These are phyloP conservation scores for Lignosus rhinocerotis DNA, from an alignment of 1,284 basidiomycete genomes.

Conservation along the genomic window DNA sequence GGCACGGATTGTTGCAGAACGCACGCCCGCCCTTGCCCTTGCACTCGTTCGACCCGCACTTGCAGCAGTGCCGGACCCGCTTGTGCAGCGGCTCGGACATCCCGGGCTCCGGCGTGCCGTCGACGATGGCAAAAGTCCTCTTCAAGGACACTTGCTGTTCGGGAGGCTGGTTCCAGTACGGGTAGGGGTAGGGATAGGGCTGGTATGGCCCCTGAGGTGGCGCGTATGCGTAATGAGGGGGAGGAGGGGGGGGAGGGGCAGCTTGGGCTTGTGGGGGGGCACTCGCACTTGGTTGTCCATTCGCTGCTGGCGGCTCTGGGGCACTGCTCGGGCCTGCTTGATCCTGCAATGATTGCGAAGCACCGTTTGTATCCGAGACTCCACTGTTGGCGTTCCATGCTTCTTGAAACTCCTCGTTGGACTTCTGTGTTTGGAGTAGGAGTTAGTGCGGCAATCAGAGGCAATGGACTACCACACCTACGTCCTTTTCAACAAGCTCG, in stretches of 20 bases:
- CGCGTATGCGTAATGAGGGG: conserved; percentile 27
- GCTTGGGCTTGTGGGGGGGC: conserved; percentile 10
- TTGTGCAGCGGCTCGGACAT: conserved; percentile 36
- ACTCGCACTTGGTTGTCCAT: conserved; percentile 16
- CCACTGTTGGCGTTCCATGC: conserved; percentile 57
- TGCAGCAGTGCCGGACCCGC: conserved; percentile 57
- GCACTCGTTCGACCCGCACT: conserved; percentile 74
- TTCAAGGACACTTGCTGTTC: conserved; percentile 26
- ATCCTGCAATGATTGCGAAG: conserved; percentile 18
- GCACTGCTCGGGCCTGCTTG: conserved; percentile 27
- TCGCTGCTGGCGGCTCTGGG: conserved; percentile 12
- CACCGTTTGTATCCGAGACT: conserved; percentile 30
- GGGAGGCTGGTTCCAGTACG: conserved; percentile 28
- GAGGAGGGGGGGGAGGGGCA: conserved; percentile 17
- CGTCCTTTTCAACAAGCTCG: conserved; percentile 29
- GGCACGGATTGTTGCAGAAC: conserved; percentile 69
- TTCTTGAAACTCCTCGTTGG: conserved; percentile 51
- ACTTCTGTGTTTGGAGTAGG: conserved; percentile 29
- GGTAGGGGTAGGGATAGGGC: conserved; percentile 30
- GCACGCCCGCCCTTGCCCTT: conserved; percentile 74
- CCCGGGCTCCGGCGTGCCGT: conserved; percentile 25
- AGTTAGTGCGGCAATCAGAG: conserved; percentile 4
- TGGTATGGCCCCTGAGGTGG: conserved; percentile 27
- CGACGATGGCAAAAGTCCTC: conserved; percentile 33
- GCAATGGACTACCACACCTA: conserved; percentile 18